Conservation (phyloP, 305 asterid species). For the Striga hermonthica region DNA sequence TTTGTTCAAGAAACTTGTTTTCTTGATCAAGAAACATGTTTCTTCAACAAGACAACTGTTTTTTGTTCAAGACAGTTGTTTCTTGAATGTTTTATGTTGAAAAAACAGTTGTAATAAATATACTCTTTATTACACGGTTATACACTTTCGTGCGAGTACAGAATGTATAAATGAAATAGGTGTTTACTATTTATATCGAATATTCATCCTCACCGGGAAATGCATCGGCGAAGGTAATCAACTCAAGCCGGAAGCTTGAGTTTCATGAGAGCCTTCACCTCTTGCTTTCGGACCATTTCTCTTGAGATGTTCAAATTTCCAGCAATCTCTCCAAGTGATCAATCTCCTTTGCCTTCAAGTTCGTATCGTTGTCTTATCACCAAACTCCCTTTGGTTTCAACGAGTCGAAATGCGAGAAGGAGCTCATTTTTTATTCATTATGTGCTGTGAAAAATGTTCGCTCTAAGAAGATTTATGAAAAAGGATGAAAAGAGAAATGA, state of each 20-base stretch:
- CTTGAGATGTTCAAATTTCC: constrained; percentile 83
- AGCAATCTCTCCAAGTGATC: constrained; percentile 91
- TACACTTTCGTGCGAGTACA: not conserved
- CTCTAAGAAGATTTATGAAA: not conserved
- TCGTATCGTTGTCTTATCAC: constrained; percentile 93
- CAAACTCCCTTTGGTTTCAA: constrained; percentile 89
- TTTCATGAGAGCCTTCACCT: constrained; percentile 93
- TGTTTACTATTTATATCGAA: not conserved
- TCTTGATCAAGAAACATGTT: too few species aligned
- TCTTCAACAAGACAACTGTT: too few species aligned
- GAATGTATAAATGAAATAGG: not conserved
- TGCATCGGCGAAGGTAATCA: constrained; percentile 70
- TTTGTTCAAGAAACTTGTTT: too few species aligned
- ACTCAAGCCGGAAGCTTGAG: constrained; percentile 91
- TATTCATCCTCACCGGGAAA: constrained; percentile 39
- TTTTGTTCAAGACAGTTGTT: constrained; percentile 63
- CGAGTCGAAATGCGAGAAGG: constrained; percentile 68
- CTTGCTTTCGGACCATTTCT: constrained; percentile 94
- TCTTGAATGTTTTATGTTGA: too few species aligned
- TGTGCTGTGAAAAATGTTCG: not conserved
- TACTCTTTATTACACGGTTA: too few species aligned
- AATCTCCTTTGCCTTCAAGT: constrained; percentile 81
- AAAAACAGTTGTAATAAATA: not conserved
- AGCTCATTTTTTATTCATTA: constrained; percentile 20
- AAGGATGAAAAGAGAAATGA: not conserved